phyloP scores from a whole-genome alignment of 768 basidiomycete genomes.

The Leucocoprinus birnbaumii region DNA sequence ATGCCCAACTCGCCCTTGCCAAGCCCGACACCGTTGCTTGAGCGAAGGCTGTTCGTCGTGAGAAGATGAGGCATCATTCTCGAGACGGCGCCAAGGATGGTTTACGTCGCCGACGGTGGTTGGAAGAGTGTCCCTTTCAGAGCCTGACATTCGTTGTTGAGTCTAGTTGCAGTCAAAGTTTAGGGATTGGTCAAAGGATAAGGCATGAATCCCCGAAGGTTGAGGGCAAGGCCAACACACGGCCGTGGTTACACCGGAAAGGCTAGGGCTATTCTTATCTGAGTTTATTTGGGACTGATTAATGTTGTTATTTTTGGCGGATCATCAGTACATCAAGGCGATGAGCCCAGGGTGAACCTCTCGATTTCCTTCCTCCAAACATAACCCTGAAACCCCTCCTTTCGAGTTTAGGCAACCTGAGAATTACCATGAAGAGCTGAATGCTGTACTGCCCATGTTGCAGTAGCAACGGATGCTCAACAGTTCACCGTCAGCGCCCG shows the following conservation, averaged over 20 bases:
- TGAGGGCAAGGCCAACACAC: no score
- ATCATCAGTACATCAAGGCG: no score
- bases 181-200: not conserved
- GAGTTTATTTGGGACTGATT: no score
- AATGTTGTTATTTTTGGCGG: no score
- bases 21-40: not conserved
- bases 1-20: constrained; percentile 34
- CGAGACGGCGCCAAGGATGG: constrained; percentile 7
- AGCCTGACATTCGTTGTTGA: constrained; percentile 37
- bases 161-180: not conserved
- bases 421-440: no score
- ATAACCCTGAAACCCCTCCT: no score
- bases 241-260: no score
- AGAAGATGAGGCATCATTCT: not conserved
- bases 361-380: no score
- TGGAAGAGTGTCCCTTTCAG: constrained; percentile 41
- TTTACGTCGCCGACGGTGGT: not conserved
- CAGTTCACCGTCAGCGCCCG: constrained; percentile 2
- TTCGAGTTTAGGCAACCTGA: no score
- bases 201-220: not conserved
- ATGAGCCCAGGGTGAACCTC: no score
- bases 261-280: no score
- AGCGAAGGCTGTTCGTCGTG: constrained; percentile 20
- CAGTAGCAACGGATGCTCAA: constrained; percentile 7
- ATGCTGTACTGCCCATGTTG: no score